phyloP scores from a whole-genome alignment of 306 rosid genomes.

The Alnus glutinosa region DNA sequence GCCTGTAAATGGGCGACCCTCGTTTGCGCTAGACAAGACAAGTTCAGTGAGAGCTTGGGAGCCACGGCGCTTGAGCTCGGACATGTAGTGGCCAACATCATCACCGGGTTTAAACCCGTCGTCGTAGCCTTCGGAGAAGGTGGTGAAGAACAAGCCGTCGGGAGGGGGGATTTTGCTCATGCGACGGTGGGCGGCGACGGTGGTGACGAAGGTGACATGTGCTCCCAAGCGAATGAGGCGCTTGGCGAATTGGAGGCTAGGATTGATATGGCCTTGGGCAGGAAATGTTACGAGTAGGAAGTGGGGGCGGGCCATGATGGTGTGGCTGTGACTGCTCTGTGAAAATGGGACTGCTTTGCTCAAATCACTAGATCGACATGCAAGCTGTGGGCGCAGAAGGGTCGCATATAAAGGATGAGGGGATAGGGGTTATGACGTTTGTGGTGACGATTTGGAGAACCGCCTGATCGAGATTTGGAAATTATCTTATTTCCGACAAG shows the following conservation, averaged over 20 bases:
- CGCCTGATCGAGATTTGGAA: too few relatives aligned
- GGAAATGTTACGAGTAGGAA: conserved; percentile 44
- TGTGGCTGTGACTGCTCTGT: not conserved
- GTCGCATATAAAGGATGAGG: not conserved
- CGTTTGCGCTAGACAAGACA: too few relatives aligned
- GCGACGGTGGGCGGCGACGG: conserved; percentile 26
- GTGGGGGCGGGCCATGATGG: conserved; percentile 17
- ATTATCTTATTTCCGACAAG: too few relatives aligned
- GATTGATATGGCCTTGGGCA: conserved; percentile 54
- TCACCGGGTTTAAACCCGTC: too few relatives aligned
- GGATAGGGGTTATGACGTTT: not conserved
- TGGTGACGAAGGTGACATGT: conserved; percentile 37
- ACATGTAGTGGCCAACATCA: too few relatives aligned
- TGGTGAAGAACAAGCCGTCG: conserved; percentile 17
- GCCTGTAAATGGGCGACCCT: too few relatives aligned
- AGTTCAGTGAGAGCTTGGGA: too few relatives aligned
- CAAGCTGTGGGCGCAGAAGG: not conserved
- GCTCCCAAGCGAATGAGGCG: conserved; percentile 30
- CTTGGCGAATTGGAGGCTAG: conserved; percentile 44
- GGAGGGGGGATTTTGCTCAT: conserved; percentile 17
- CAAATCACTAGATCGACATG: too few relatives aligned
- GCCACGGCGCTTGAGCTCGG: too few relatives aligned
- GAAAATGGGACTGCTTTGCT: not conserved
- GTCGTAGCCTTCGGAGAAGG: too few relatives aligned
- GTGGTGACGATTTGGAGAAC: too few relatives aligned